phyloP scores from a whole-genome alignment of 371 early-diverging fungal genomes.

The Syncephalastrum racemosum region DNA sequence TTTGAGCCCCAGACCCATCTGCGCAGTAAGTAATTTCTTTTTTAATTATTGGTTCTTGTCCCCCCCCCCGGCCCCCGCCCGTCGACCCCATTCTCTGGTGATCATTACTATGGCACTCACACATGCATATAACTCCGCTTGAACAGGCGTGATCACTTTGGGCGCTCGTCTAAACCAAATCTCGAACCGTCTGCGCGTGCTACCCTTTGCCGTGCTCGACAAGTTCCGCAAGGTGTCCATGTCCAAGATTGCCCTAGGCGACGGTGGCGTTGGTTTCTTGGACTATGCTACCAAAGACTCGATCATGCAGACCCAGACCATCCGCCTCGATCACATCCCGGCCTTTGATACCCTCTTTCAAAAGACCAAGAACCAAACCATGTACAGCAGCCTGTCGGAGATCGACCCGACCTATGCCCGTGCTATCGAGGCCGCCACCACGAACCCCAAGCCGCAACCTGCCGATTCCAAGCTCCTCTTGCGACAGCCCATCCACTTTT shows the following conservation, averaged over 20 bases:
- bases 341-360: constrained; percentile 30
- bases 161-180: constrained; percentile 39
- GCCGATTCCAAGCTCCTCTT: constrained; percentile 25
- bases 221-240: constrained; percentile 39
- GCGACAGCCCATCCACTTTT: constrained; percentile 45
- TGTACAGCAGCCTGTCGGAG: constrained; percentile 19
- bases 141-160: constrained; percentile 42
- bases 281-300: constrained; percentile 21
- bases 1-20: constrained; percentile 51
- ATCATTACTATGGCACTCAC: neutral
- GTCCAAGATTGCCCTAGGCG: constrained; percentile 35
- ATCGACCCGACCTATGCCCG: constrained; percentile 31
- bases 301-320: constrained; percentile 40
- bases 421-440: constrained; percentile 11
- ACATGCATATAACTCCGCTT: neutral
- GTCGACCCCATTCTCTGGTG: neutral
- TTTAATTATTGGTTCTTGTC: neutral
- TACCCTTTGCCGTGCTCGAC: constrained; percentile 48
- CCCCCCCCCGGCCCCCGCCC: neutral
- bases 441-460: neutral
- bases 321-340: constrained; percentile 40
- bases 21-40: constrained; percentile 25
- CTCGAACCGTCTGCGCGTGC: constrained; percentile 35
- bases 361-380: constrained; percentile 8
- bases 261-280: constrained; percentile 44